These are phyloP conservation scores for Leishmania mexicana DNA, from an alignment of 208 protist species.

Conservation along the genomic window DNA sequence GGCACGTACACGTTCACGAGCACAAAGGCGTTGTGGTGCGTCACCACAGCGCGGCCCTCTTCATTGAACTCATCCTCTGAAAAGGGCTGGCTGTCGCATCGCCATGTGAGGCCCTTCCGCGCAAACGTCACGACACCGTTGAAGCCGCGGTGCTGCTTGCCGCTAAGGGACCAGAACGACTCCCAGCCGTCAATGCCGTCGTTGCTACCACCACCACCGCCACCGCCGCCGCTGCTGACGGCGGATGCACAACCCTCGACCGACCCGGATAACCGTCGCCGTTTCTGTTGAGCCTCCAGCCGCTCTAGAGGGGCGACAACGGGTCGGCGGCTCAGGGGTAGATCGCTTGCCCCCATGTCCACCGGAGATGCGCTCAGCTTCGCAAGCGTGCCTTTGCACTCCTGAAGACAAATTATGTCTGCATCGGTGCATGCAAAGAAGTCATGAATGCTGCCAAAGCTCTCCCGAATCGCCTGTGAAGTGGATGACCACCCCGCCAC, in stretches of 20 bases:
- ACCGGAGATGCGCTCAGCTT: constrained; percentile 57
- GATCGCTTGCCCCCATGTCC: constrained; percentile 75
- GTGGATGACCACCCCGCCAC: constrained; percentile 88
- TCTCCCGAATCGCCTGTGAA: constrained; percentile 58
- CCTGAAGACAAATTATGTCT: constrained; percentile 86
- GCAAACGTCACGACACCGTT: constrained; percentile 91
- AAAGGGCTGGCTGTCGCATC: constrained; percentile 72
- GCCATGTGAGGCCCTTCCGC: constrained; percentile 61
- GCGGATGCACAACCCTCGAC: not conserved
- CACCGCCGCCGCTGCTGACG: not conserved
- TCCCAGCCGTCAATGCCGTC: constrained; percentile 75
- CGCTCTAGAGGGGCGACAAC: constrained; percentile 14
- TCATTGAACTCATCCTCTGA: constrained; percentile 70
- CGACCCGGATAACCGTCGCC: not conserved
- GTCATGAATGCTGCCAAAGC: constrained; percentile 69
- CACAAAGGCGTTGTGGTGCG: constrained; percentile 74
- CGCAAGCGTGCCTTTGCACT: constrained; percentile 72
- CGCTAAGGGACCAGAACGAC: constrained; percentile 84
- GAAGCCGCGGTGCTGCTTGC: constrained; percentile 70
- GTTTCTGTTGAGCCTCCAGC: constrained; percentile 1
- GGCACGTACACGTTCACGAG: constrained; percentile 91
- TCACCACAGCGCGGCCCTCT: constrained; percentile 83
- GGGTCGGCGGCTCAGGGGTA: constrained; percentile 17
- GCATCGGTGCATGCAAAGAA: constrained; percentile 73
- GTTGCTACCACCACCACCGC: constrained; percentile 11